A percentile compares a stretch with the other conserved stretches of the same genome.
phyloP scores from a whole-genome alignment of 805 yeast genomes.

The Teunomyces tritomae region DNA sequence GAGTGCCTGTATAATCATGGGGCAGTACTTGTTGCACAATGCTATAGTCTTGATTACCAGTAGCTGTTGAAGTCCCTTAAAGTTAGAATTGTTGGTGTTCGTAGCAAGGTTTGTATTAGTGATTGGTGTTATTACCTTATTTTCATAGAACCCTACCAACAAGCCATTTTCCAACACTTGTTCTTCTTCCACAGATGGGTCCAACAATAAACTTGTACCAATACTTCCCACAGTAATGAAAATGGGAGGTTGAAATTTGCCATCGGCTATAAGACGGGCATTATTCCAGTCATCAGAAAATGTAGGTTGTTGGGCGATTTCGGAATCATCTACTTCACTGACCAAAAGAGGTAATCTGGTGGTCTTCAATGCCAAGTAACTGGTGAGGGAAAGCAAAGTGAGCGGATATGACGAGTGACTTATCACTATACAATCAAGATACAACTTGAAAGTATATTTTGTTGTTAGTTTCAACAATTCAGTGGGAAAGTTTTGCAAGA shows the following conservation, averaged over 20 bases:
- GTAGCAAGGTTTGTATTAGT: slow-evolving; percentile 63
- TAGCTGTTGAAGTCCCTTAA: slow-evolving; percentile 54
- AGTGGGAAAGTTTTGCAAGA: slow-evolving; percentile 52
- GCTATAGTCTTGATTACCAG: slow-evolving; percentile 53
- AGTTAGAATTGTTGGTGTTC: slow-evolving; percentile 40
- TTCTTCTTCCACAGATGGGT: slow-evolving; percentile 88
- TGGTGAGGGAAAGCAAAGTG: slow-evolving; percentile 73
- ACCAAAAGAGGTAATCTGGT: slow-evolving; percentile 71
- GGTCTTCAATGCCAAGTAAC: slow-evolving; percentile 76
- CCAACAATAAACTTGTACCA: slow-evolving; percentile 67
- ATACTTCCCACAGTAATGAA: slow-evolving; percentile 73
- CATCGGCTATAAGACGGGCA: slow-evolving; percentile 45
- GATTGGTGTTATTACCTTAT: slow-evolving; percentile 70
- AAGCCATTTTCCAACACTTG: slow-evolving; percentile 84
- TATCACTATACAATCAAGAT: slow-evolving; percentile 74
- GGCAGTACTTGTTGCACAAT: slow-evolving; percentile 60
- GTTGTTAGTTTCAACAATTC: slow-evolving; percentile 60
- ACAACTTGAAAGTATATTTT: slow-evolving; percentile 72
- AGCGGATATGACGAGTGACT: slow-evolving; percentile 80
- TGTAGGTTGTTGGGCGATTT: slow-evolving; percentile 84
- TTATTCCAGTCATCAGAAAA: slow-evolving; percentile 85
- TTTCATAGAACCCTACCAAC: slow-evolving; percentile 66
- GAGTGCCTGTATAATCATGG: slow-evolving; percentile 57
- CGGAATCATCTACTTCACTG: slow-evolving; percentile 63
- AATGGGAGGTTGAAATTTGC: slow-evolving; percentile 64